phyloP scores from a whole-genome alignment of 805 yeast species.

The Torulaspora indica region DNA sequence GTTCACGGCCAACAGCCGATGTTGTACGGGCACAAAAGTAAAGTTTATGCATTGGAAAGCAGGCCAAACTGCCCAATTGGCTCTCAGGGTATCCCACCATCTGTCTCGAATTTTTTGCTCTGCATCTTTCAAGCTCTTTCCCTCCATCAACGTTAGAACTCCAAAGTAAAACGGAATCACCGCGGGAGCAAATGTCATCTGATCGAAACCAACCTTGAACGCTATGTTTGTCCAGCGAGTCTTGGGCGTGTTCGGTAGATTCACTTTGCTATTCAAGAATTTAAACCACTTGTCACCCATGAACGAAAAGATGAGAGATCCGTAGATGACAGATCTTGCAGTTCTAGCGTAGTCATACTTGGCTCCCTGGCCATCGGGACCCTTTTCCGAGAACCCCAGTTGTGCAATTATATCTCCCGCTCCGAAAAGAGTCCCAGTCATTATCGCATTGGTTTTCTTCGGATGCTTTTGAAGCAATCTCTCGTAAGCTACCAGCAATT shows the following conservation, averaged over 20 bases:
- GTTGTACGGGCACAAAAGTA: slow-evolving; percentile 65
- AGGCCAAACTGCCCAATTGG: slow-evolving; percentile 92
- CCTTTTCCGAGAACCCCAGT: slow-evolving; percentile 39
- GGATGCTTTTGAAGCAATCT: slow-evolving; percentile 42
- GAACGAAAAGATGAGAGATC: slow-evolving; percentile 70
- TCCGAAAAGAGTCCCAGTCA: slow-evolving; percentile 62
- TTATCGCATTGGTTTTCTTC: slow-evolving; percentile 48
- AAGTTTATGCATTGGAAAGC: slow-evolving; percentile 76
- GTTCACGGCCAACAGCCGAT: slow-evolving; percentile 65
- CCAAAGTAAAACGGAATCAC: slow-evolving; percentile 69
- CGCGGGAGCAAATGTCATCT: slow-evolving; percentile 70
- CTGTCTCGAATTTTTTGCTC: slow-evolving; percentile 44
- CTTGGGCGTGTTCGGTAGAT: slow-evolving; percentile 35
- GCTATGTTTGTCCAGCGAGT: slow-evolving; percentile 36
- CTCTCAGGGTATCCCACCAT: slow-evolving; percentile 60
- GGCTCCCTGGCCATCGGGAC: slow-evolving; percentile 2
- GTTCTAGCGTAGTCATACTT: slow-evolving; percentile 54
- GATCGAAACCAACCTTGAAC: slow-evolving; percentile 63
- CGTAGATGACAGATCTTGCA: slow-evolving; percentile 60
- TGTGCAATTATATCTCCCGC: slow-evolving; percentile 77
- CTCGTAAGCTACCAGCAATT: slow-evolving; percentile 20
- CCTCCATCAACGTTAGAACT: slow-evolving; percentile 64
- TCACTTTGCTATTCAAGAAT: slow-evolving; percentile 41
- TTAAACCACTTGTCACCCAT: slow-evolving; percentile 70
- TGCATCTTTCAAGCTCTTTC: slow-evolving; percentile 40